Percentiles rank a stretch among this genome's conserved stretches.
Evolutionary conservation across 768 basidiomycete genomes (phyloP).

Genomic region (Suillus variegatus): DNA sequence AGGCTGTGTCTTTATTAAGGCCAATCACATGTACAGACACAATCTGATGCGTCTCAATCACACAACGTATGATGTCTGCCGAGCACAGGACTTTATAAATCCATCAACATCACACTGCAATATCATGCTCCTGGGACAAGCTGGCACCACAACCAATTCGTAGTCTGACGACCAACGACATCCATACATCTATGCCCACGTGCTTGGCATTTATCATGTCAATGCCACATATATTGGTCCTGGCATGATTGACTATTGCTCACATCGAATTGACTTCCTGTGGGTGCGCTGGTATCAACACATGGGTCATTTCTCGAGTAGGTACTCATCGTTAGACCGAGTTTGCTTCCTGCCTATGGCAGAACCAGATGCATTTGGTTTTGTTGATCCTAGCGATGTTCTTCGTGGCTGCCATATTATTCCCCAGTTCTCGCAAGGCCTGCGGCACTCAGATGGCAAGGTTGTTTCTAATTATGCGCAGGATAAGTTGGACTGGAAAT

Average conservation of each 20-base stretch:
- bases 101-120: constrained; percentile 3
- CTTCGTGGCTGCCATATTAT: constrained; percentile 14
- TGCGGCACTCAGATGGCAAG: background rate
- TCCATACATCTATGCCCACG: constrained; percentile 6
- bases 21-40: constrained; percentile 2
- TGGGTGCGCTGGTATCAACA: constrained; percentile 15
- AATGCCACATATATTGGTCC: constrained; percentile 11
- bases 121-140: background rate
- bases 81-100: constrained; percentile 3
- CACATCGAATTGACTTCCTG: constrained; percentile 9
- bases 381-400: constrained; percentile 11
- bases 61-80: constrained; percentile 3
- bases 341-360: background rate
- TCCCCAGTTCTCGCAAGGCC: constrained; percentile 6
- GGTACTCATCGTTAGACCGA: no score
- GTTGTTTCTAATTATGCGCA: constrained; percentile 2
- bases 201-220: constrained; percentile 22
- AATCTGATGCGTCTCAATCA: background rate
- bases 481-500: constrained; percentile 9
- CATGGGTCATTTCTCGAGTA: no score
- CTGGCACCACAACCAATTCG: constrained; percentile 33
- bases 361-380: constrained; percentile 7
- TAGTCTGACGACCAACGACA: background rate
- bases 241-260: background rate
- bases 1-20: background rate